A percentile compares a stretch with the other conserved stretches of the same genome.
Evolutionary conservation across 148 eudicot species (phyloP).

Genomic region (Fallopia convolvulus): DNA sequence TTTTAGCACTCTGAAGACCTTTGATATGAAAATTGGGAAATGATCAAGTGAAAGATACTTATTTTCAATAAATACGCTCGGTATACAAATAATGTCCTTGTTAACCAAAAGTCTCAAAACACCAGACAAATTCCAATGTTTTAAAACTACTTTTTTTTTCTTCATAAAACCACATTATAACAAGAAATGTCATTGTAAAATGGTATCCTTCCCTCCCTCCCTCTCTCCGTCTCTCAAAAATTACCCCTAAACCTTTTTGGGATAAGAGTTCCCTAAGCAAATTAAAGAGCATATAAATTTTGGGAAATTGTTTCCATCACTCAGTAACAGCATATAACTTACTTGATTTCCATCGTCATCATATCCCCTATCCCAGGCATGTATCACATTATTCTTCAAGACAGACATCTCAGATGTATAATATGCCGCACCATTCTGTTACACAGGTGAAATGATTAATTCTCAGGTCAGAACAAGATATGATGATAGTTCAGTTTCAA

Average conservation of each 20-base stretch:
- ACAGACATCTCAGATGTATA: slow-evolving; percentile 17
- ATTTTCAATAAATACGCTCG: too few relatives aligned
- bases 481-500: neutral
- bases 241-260: neutral
- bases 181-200: too few relatives aligned
- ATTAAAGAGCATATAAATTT: neutral
- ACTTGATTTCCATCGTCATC: slow-evolving; percentile 96
- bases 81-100: too few relatives aligned
- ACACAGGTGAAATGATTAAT: neutral
- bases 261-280: neutral
- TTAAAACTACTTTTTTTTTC: too few relatives aligned
- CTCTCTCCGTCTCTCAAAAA: neutral
- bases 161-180: too few relatives aligned
- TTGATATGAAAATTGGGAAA: neutral
- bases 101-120: too few relatives aligned
- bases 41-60: too few relatives aligned
- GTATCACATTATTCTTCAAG: slow-evolving; percentile 87
- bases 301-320: neutral
- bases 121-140: too few relatives aligned
- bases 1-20: neutral
- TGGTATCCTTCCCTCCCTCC: neutral
- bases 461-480: neutral
- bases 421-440: slow-evolving; percentile 16
- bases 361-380: slow-evolving; percentile 79
- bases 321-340: slow-evolving; percentile 5